Conservation (phyloP, 192 early-diverging fungal genomes). For the Umbelopsis vinacea region DNA sequence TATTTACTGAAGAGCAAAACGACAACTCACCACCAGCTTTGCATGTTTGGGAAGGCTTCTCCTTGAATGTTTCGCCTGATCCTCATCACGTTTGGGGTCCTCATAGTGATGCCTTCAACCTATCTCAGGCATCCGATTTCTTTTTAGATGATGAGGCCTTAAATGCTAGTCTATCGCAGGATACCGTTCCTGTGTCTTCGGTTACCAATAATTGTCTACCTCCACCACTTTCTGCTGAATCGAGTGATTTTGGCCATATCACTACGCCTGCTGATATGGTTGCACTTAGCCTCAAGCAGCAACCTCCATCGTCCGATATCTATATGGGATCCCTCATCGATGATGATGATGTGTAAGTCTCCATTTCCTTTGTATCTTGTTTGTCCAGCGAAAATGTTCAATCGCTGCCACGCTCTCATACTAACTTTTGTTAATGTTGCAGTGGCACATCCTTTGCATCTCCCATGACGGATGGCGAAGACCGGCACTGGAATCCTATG, state of each 20-base stretch:
- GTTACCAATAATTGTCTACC: background rate
- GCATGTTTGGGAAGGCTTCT: constrained; percentile 20
- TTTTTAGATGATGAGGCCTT: constrained; percentile 17
- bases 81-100: background rate
- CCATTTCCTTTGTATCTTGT: background rate
- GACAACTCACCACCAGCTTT: background rate
- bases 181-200: background rate
- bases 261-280: constrained; percentile 14
- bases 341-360: constrained; percentile 22
- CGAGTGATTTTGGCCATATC: background rate
- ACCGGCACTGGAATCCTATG: constrained; percentile 10
- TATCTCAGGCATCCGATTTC: constrained; percentile 7
- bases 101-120: background rate
- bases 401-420: too few relatives aligned
- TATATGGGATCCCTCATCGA: constrained; percentile 20
- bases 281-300: constrained; percentile 9
- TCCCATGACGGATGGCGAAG: constrained; percentile 15
- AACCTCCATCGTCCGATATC: constrained; percentile 3
- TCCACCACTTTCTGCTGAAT: too few relatives aligned
- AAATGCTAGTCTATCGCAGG: constrained; percentile 6
- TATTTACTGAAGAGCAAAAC: background rate
- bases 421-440: background rate
- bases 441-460: constrained; percentile 15
- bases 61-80: constrained; percentile 16
- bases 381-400: too few relatives aligned